Evolutionary conservation across 2,329 filamentous ascomycete genomes (phyloP).

Genomic region (Ascochyta koolunga): DNA sequence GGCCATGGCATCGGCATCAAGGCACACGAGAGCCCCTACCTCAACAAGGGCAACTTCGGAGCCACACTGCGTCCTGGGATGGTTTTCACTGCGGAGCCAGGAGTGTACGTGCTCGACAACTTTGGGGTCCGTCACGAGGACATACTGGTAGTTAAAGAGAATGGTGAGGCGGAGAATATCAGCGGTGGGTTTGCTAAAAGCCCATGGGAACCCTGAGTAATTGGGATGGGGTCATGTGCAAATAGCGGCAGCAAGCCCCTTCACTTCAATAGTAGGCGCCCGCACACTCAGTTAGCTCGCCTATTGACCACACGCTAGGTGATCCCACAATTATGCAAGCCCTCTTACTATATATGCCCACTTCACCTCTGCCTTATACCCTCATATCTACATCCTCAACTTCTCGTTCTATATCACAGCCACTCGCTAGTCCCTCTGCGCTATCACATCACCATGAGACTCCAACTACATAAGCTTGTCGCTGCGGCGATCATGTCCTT

Average conservation of each 20-base stretch:
- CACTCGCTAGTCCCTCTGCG: too few relatives aligned
- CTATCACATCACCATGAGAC: background rate
- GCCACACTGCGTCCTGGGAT: constrained; percentile 61
- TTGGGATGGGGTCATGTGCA: background rate
- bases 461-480: background rate
- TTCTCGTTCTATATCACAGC: background rate
- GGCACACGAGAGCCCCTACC: constrained; percentile 68
- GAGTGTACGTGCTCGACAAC: constrained; percentile 64
- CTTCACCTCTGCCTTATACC: background rate
- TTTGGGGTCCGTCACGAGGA: constrained; percentile 70
- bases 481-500: background rate
- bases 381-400: background rate
- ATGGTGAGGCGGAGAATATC: constrained; percentile 61
- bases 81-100: constrained; percentile 69
- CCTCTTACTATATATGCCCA: background rate
- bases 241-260: background rate
- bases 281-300: background rate
- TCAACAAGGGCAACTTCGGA: constrained; percentile 65
- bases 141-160: constrained; percentile 62
- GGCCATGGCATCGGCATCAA: constrained; percentile 72
- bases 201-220: constrained; percentile 58
- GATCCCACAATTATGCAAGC: background rate
- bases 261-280: background rate
- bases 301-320: background rate
- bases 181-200: constrained; percentile 59